A percentile compares a stretch with the other conserved stretches of the same genome.
These are phyloP conservation scores for Yamadazyma olivae DNA, from an alignment of 805 yeast species.

Conservation along the genomic window DNA sequence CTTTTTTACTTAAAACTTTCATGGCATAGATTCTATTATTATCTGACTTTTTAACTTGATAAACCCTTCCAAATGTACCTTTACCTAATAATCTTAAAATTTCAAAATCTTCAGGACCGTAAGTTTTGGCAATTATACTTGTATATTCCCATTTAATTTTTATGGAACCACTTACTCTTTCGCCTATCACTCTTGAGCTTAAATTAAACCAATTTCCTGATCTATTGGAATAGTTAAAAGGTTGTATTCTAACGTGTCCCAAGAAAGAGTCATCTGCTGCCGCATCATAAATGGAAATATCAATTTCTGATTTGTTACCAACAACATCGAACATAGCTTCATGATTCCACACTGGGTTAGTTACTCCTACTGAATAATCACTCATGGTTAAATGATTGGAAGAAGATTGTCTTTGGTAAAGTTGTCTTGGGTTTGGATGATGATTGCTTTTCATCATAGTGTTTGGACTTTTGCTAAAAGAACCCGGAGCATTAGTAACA, in stretches of 20 bases:
- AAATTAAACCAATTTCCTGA: constrained; percentile 70
- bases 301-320: constrained; percentile 78
- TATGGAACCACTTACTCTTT: constrained; percentile 73
- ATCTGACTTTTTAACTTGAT: constrained; percentile 90
- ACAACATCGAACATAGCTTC: constrained; percentile 91
- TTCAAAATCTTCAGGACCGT: constrained; percentile 94
- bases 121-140: constrained; percentile 64
- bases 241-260: constrained; percentile 78
- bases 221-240: constrained; percentile 46
- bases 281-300: constrained; percentile 88
- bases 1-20: constrained; percentile 93
- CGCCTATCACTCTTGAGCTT: constrained; percentile 71
- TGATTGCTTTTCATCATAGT: constrained; percentile 3
- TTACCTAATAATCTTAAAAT: constrained; percentile 87
- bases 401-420: constrained; percentile 38
- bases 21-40: constrained; percentile 92
- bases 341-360: constrained; percentile 88
- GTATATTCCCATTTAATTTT: constrained; percentile 70
- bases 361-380: constrained; percentile 18
- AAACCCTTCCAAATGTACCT: constrained; percentile 98
- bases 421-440: constrained; percentile 22
- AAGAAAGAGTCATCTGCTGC: constrained; percentile 76
- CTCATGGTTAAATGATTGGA: constrained; percentile 28
- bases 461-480: constrained; percentile 23
- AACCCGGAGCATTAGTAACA: constrained; percentile 76